Evolutionary conservation across 768 basidiomycete genomes (phyloP).

Genomic region (Hirschioporus abietinus): DNA sequence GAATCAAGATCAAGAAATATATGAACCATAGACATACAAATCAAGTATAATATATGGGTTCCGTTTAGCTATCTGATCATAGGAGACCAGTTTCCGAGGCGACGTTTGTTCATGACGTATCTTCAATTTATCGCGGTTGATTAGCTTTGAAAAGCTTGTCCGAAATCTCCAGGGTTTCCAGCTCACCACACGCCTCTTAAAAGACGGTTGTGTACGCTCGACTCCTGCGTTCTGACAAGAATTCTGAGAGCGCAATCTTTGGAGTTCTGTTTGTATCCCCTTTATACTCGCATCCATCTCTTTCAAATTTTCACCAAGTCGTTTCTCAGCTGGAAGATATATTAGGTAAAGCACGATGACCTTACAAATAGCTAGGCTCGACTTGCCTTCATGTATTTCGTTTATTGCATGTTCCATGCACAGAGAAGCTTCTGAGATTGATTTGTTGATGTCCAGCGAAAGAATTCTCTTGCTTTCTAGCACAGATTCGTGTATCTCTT

Average conservation of each 20-base stretch:
- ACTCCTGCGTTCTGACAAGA: too few relatives aligned
- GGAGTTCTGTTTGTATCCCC: not conserved
- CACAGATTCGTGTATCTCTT: not conserved
- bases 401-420: not conserved
- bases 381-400: not conserved
- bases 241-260: not conserved
- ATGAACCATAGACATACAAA: too few relatives aligned
- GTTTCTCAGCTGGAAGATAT: not conserved
- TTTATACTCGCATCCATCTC: not conserved
- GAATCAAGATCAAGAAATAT: too few relatives aligned
- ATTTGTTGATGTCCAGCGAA: not conserved
- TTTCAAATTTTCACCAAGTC: not conserved
- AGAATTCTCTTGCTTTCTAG: not conserved
- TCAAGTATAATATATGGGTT: too few relatives aligned
- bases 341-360: not conserved
- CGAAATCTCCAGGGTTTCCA: too few relatives aligned
- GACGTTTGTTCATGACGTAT: too few relatives aligned
- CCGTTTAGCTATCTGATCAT: too few relatives aligned
- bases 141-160: too few relatives aligned
- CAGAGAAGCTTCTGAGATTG: not conserved
- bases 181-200: too few relatives aligned
- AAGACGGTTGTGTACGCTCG: too few relatives aligned
- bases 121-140: too few relatives aligned
- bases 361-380: not conserved
- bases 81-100: too few relatives aligned